Evolutionary conservation across 2,329 filamentous ascomycete species (phyloP).

Genomic region (Alternaria gaisen): DNA sequence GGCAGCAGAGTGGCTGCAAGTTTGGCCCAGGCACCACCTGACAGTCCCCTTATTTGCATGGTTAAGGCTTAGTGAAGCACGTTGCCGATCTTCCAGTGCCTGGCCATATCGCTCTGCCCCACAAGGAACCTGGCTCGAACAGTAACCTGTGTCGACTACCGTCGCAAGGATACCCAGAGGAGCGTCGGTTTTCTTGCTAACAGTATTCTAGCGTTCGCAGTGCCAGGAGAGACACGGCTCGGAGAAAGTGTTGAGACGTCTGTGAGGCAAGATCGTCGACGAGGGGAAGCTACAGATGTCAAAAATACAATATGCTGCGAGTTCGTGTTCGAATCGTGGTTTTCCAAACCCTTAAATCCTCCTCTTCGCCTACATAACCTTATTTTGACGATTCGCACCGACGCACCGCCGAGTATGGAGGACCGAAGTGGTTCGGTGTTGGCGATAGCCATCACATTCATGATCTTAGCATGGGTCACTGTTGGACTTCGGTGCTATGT

Average conservation of each 20-base stretch:
- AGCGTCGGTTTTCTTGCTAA: constrained; percentile 18
- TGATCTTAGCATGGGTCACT: constrained; percentile 50
- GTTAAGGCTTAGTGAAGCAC: constrained; percentile 12
- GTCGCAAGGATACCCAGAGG: constrained; percentile 15
- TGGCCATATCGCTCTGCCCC: constrained; percentile 12
- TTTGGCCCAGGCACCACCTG: not conserved
- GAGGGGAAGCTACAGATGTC: not conserved
- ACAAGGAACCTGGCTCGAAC: constrained; percentile 17
- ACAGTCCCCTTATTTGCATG: not conserved
- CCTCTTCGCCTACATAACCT: constrained; percentile 7
- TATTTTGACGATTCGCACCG: not conserved
- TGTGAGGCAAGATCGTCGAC: constrained; percentile 18
- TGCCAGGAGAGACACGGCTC: constrained; percentile 9
- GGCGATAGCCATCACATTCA: constrained; percentile 47
- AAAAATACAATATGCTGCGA: constrained; percentile 22
- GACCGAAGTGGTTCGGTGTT: constrained; percentile 39
- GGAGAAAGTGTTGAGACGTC: constrained; percentile 20
- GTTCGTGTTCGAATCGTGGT: constrained; percentile 6
- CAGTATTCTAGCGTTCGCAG: constrained; percentile 19
- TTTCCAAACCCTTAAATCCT: constrained; percentile 1
- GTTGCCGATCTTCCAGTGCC: constrained; percentile 19
- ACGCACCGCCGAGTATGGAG: constrained; percentile 26
- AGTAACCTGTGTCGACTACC: constrained; percentile 15
- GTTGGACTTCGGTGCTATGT: constrained; percentile 51
- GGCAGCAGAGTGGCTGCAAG: not conserved